Evolutionary conservation across 331 rosid species (phyloP), one percentile per base, ranked within the genome.

Genomic region (Spiraea crenata): DNA sequence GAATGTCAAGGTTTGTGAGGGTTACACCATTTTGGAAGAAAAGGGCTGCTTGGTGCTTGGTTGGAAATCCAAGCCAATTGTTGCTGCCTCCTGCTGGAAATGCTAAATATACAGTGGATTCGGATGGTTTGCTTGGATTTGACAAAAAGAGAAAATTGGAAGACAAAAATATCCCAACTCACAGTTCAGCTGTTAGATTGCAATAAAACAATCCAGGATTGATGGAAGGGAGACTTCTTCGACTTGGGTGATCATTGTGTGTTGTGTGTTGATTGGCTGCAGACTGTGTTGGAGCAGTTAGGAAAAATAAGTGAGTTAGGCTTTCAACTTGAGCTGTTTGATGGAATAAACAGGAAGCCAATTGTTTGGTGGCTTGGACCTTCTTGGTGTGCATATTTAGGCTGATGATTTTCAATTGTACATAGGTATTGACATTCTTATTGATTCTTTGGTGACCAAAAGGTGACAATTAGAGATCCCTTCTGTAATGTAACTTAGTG

Each of bases 21-120:
- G 96, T 0, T 87, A 88, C 44, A 87, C 92, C 0, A 70, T 85
- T 67, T 85, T 85, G 58, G 98, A 93, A 80, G 98, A 88, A 59
- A 93, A 90, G 14, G 97, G 98, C 15, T 93, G 97, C 62, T 70
- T 90, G 67, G 96, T 93, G 9, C 89, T 90, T 81, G 98, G 97
- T 0, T 93, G 98, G 98, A 81, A 90, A 40, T 88, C 96, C 9
- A 90, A 76, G 89, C 96, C 92, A 4, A 93, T 93, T 80, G 85
- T 89, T 25, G 96, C 98, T 63, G 95, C 84, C 63, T 93, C 97
- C 46, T 87, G 96, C 81, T 87, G 98, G 98, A 93, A 93, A 66
- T 93, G 97, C 81, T 87, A 79, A 81, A 11, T 72, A 61, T 47
- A 12, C 50, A 3, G 4, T 31, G 52, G 9, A 1, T 41, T 62